A percentile compares a stretch with the other conserved stretches of the same genome.
phyloP scores from a whole-genome alignment of 805 yeast species.

The Suhomyces sp. region DNA sequence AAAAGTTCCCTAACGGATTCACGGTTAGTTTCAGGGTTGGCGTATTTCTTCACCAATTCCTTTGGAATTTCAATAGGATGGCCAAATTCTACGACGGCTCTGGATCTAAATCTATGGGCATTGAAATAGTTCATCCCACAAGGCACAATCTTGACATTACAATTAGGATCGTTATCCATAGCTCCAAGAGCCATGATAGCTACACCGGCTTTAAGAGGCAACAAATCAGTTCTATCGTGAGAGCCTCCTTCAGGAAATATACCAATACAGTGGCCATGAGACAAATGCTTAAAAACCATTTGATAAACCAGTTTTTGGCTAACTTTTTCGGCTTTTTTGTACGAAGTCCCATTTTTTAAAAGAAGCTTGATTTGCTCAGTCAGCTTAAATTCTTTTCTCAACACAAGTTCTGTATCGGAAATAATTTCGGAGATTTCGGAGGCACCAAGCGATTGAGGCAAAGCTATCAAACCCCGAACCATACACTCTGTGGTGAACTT shows the following conservation, averaged over 20 bases:
- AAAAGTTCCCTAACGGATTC: slow-evolving; percentile 72
- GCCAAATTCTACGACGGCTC: slow-evolving; percentile 96
- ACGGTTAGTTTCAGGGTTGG: slow-evolving; percentile 61
- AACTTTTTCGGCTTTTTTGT: slow-evolving; percentile 74
- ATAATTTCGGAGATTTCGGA: slow-evolving; percentile 64
- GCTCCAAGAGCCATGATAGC: slow-evolving; percentile 98
- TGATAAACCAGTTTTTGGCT: slow-evolving; percentile 84
- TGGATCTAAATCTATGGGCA: slow-evolving; percentile 89
- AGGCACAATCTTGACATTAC: slow-evolving; percentile 85
- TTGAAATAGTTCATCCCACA: slow-evolving; percentile 98
- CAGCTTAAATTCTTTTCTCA: slow-evolving; percentile 69
- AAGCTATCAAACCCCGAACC: slow-evolving; percentile 64
- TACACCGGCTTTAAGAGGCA: slow-evolving; percentile 95
- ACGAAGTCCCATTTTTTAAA: slow-evolving; percentile 52
- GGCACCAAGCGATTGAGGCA: slow-evolving; percentile 77
- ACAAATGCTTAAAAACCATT: slow-evolving; percentile 78
- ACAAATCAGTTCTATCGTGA: slow-evolving; percentile 86
- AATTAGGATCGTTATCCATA: slow-evolving; percentile 69
- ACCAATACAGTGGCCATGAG: slow-evolving; percentile 79
- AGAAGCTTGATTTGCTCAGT: slow-evolving; percentile 41
- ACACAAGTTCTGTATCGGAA: slow-evolving; percentile 65
- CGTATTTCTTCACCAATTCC: slow-evolving; percentile 61
- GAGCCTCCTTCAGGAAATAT: slow-evolving; percentile 99
- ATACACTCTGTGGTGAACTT: slow-evolving; percentile 60
- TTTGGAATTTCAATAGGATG: slow-evolving; percentile 65